Evolutionary conservation across 495 filamentous ascomycete species (phyloP).

Genomic region (Pyronema domesticum): DNA sequence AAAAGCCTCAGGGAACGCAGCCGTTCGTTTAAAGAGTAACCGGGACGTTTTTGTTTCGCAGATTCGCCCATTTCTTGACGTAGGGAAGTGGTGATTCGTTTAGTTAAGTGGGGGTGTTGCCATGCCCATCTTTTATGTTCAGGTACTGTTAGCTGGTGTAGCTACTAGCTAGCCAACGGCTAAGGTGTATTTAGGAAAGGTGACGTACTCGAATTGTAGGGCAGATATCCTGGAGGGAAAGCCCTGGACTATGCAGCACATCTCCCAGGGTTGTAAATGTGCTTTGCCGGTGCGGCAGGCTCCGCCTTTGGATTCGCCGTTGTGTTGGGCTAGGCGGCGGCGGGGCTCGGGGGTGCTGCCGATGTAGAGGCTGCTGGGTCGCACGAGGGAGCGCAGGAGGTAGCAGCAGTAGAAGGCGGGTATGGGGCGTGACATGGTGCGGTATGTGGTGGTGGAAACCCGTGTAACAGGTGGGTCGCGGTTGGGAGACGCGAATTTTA

Average conservation of each 20-base stretch:
- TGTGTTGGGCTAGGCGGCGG: conserved; percentile 74
- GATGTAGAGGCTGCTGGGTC: conserved; percentile 52
- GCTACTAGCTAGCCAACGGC: conserved; percentile 1
- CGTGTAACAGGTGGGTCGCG: too few species aligned
- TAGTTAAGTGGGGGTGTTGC: conserved; percentile 59
- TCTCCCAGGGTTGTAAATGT: conserved; percentile 75
- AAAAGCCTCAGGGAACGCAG: conserved; percentile 43
- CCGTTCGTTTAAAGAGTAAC: conserved; percentile 44
- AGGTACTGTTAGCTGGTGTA: neutral
- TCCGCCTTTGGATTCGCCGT: conserved; percentile 61
- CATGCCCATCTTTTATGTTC: conserved; percentile 60
- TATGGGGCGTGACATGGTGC: conserved; percentile 30
- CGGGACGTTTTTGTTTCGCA: conserved; percentile 27
- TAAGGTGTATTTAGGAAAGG: neutral
- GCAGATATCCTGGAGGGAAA: conserved; percentile 76
- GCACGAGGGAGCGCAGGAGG: conserved; percentile 63
- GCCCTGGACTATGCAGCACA: conserved; percentile 70
- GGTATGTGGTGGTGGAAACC: too few species aligned
- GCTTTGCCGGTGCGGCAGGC: conserved; percentile 51
- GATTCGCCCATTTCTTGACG: conserved; percentile 25
- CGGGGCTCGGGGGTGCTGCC: conserved; percentile 80
- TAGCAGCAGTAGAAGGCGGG: conserved; percentile 68
- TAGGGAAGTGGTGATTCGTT: conserved; percentile 46
- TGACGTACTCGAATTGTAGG: conserved; percentile 77
- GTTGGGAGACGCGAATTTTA: too few species aligned